Conservation (phyloP, 1,284 basidiomycete genomes). For the Cutaneotrichosporon sp. region DNA sequence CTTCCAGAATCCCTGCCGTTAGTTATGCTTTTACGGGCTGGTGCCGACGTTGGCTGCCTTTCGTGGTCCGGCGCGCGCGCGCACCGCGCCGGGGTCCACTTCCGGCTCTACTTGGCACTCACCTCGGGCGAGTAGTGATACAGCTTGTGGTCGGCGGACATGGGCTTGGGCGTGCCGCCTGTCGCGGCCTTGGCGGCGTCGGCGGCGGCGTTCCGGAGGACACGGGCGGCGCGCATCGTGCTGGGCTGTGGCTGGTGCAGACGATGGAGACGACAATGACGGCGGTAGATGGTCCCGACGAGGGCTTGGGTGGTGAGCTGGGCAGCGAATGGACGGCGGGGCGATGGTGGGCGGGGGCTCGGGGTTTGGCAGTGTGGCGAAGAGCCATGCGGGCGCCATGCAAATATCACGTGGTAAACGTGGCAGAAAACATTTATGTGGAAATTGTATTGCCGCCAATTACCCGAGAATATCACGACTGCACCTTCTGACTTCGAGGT, state of each 20-base stretch:
- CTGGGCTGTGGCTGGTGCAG: constrained; percentile 1
- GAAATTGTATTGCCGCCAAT: too few species aligned
- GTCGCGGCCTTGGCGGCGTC: constrained; percentile 27
- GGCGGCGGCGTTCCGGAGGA: constrained; percentile 33
- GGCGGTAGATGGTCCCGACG: not conserved
- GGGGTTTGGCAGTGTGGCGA: constrained; percentile 5
- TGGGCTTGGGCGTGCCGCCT: constrained; percentile 40
- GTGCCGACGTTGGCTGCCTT: too few species aligned
- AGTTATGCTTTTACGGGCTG: constrained; percentile 3
- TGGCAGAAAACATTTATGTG: too few species aligned
- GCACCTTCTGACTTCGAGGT: too few species aligned
- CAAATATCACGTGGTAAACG: too few species aligned
- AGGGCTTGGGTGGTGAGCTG: not conserved
- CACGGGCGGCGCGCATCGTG: constrained; percentile 21
- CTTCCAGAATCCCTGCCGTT: constrained; percentile 72
- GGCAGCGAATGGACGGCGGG: constrained; percentile 4
- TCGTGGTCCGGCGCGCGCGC: too few species aligned
- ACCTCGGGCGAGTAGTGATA: constrained; percentile 79
- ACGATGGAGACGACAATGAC: not conserved
- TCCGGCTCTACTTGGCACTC: too few species aligned
- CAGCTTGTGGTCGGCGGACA: constrained; percentile 68
- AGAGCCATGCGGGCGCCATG: too few species aligned
- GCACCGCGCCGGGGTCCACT: too few species aligned
- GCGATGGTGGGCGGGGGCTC: constrained; percentile 4
- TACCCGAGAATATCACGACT: too few species aligned